Base-by-base conservation (phyloP, 345 rosid genomes). In the Sisymbrium irio region DNA sequence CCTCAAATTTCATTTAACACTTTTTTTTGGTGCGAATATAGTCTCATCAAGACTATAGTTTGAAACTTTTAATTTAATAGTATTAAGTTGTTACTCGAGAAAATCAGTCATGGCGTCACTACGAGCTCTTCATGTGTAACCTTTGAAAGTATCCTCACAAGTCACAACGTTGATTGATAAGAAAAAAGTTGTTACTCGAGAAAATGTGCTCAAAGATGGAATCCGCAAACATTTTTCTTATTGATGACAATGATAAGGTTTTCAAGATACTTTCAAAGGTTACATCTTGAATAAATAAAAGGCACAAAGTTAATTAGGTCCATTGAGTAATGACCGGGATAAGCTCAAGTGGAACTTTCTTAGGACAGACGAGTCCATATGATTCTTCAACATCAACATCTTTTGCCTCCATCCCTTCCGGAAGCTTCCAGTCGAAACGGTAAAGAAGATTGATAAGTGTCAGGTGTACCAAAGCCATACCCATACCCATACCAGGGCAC, bases 401-500 rank as follows among this genome's bases (percentile, higher is more conserved):
- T 49, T 82, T 72, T 3, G 4, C 28, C 1, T 27, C 32, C 79
- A 78, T 76, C 9, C 89, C 92, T 6, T 61, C 47, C 0, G 86
- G 90, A 45, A 85, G 73, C 58, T 76, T 69, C 92, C 92, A 88
- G 8, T 84, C 80, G 9, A 85, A 88, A 0, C 70, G 47, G 58
- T 76, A 61, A 12, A 88, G 71, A 17, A 86, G 67, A 65, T 79
- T 88, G 4, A 88, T 89, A 2, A 86, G 72, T 13, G 82, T 57
- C 9, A 85, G 77, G 66, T 84, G 84, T 28, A 86, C 57, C 41
- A 84, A 14, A 49, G 66, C 51, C n/a, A 75, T 33, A 1, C 78
- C 85, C 6, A 88, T 78, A 27, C 69, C 74, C 0, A 74, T 54
- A n/a, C 89, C 93, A 0, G 94, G 94, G 44, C 94, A 88, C 22